A percentile compares a stretch with the other conserved stretches of the same genome.
These are phyloP conservation scores for Skeletonema grethae DNA, from an alignment of 108 stramenopile species.

Conservation along the genomic window DNA sequence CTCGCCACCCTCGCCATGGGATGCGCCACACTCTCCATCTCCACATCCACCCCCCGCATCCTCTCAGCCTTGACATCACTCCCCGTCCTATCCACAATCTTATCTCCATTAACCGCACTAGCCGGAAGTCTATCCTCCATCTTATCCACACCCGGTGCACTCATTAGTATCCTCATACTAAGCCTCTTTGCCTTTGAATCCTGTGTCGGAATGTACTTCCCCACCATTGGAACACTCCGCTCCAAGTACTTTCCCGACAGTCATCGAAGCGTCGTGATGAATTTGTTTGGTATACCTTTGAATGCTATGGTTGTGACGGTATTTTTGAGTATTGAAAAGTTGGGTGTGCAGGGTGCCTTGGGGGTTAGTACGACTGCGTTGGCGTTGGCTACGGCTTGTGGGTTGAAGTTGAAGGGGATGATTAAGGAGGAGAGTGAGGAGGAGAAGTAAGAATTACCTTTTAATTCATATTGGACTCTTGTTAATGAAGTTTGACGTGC, in stretches of 20 bases:
- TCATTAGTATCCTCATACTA: conserved; percentile 37
- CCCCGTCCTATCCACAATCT: conserved; percentile 39
- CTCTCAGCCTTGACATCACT: conserved; percentile 24
- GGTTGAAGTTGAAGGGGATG: conserved; percentile 56
- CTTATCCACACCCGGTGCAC: conserved; percentile 39
- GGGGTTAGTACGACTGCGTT: conserved; percentile 76
- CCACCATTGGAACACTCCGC: conserved; percentile 92
- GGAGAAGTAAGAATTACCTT: background rate
- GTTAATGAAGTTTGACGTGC: too few relatives aligned
- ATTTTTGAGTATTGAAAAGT: conserved; percentile 83
- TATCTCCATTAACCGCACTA: conserved; percentile 32
- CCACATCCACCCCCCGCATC: conserved; percentile 15
- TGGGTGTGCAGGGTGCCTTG: conserved; percentile 85
- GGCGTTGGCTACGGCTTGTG: conserved; percentile 76
- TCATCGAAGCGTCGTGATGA: conserved; percentile 95
- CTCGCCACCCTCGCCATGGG: conserved; percentile 91
- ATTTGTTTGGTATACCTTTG: conserved; percentile 94
- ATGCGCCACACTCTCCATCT: conserved; percentile 62
- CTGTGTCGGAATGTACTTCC: conserved; percentile 97
- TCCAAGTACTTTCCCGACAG: conserved; percentile 95
- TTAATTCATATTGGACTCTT: conserved; percentile 5
- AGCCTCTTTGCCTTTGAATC: conserved; percentile 96
- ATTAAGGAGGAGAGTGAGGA: conserved; percentile 9
- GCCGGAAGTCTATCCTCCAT: conserved; percentile 37
- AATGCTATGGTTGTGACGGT: conserved; percentile 93